Evolutionary conservation across 2,329 filamentous ascomycete species (phyloP).

Genomic region (Pochonia chlamydosporia): DNA sequence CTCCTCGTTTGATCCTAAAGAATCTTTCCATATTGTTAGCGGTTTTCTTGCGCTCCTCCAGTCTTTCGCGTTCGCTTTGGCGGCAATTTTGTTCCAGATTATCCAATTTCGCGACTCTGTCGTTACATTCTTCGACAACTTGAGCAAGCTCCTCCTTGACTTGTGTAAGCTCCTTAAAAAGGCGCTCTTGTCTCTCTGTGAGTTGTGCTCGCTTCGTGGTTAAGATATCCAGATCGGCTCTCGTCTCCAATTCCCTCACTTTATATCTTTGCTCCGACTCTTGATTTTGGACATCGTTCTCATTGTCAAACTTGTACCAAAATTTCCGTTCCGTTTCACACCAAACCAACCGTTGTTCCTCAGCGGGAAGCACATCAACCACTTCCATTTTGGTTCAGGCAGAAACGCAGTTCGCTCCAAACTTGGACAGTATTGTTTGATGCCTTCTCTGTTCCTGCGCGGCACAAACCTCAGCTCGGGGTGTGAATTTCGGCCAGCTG

Average conservation of each 20-base stretch:
- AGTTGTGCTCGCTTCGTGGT: constrained; percentile 22
- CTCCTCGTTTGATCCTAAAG: constrained; percentile 25
- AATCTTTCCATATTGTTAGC: constrained; percentile 26
- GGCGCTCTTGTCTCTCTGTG: constrained; percentile 19
- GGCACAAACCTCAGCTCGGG: too few relatives aligned
- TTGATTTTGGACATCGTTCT: constrained; percentile 17
- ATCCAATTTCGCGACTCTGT: constrained; percentile 27
- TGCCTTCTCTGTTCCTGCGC: too few relatives aligned
- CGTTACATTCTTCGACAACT: constrained; percentile 22
- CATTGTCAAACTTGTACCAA: constrained; percentile 22
- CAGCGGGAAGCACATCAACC: constrained; percentile 23
- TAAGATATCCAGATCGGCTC: constrained; percentile 22
- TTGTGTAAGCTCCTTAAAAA: constrained; percentile 24
- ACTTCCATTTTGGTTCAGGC: constrained; percentile 8
- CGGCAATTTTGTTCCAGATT: constrained; percentile 26
- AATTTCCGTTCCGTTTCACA: constrained; percentile 30
- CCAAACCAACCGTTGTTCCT: constrained; percentile 29
- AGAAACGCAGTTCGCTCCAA: too few relatives aligned
- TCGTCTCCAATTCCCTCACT: constrained; percentile 18
- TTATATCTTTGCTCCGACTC: constrained; percentile 20
- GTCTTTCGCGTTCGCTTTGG: constrained; percentile 19
- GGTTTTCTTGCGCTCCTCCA: constrained; percentile 22
- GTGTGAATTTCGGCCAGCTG: too few relatives aligned
- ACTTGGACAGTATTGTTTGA: too few relatives aligned
- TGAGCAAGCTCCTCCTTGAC: constrained; percentile 31